Percentiles rank a stretch among this genome's conserved stretches.
phyloP scores from a whole-genome alignment of 345 rosid genomes.

The Populus tremula region DNA sequence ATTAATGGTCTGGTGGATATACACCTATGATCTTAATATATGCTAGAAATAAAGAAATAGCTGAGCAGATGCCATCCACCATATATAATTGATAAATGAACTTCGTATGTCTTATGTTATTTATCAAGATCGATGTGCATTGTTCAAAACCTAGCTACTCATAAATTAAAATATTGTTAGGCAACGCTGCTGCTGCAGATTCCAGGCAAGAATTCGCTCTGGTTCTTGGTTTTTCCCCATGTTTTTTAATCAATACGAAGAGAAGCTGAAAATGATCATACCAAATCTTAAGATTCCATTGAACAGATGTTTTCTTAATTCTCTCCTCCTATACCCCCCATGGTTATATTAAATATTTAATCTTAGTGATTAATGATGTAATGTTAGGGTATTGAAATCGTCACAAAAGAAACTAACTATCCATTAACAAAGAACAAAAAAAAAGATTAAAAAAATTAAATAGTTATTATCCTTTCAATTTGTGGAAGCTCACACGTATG shows the following conservation, averaged over 20 bases:
- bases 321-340: neutral
- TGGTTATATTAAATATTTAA: neutral
- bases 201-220: neutral
- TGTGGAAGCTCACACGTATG: neutral
- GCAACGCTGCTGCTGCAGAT: neutral
- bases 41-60: too few species aligned
- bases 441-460: neutral
- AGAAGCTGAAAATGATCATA: neutral
- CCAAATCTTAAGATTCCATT: neutral
- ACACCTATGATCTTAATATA: neutral
- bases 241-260: neutral
- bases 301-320: neutral
- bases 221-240: neutral
- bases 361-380: neutral
- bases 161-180: neutral
- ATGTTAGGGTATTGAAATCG: constrained; percentile 7
- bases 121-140: neutral
- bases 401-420: constrained; percentile 8
- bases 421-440: neutral
- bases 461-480: neutral
- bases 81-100: too few species aligned
- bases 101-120: too few species aligned
- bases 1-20: too few species aligned
- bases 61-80: too few species aligned
- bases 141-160: neutral